phyloP scores from a whole-genome alignment of 2,329 filamentous ascomycete genomes.

The Colletotrichum sp. region DNA sequence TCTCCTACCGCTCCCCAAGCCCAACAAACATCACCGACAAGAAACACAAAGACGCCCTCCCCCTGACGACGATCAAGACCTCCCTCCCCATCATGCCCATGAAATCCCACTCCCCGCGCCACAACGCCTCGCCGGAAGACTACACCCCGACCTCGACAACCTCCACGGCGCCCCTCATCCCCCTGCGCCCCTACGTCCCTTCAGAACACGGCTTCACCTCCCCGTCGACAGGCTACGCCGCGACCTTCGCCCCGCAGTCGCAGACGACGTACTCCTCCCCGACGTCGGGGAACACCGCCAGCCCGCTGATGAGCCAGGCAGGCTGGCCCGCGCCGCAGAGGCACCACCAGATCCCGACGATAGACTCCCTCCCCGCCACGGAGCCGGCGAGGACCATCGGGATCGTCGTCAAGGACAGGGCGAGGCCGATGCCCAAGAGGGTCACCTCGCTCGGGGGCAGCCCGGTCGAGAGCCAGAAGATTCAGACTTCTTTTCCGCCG shows the following conservation, averaged over 20 bases:
- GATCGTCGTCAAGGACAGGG: background rate
- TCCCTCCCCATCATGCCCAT: conserved; percentile 2
- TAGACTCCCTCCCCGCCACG: background rate
- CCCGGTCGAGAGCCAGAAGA: conserved; percentile 39
- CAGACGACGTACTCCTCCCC: conserved; percentile 9
- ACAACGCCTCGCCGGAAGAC: conserved; percentile 20
- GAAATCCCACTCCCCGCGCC: conserved; percentile 10
- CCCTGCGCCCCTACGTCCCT: conserved; percentile 31
- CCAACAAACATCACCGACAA: background rate
- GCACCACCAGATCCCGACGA: background rate
- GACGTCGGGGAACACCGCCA: conserved; percentile 11
- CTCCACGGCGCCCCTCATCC: conserved; percentile 40
- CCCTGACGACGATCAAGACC: conserved; percentile 16
- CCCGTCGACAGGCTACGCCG: conserved; percentile 18
- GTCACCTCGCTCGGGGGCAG: conserved; percentile 21
- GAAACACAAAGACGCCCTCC: background rate
- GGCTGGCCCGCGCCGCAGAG: conserved; percentile 11
- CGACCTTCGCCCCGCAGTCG: conserved; percentile 1
- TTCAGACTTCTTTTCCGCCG: conserved; percentile 44
- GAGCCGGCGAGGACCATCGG: background rate
- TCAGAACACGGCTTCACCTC: conserved; percentile 29
- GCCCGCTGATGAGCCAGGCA: conserved; percentile 21
- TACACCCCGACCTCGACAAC: conserved; percentile 36
- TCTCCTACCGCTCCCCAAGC: background rate
- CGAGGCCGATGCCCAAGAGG: conserved; percentile 12